phyloP scores from a whole-genome alignment of 257 asterid species.

The Jacaranda copaia region DNA sequence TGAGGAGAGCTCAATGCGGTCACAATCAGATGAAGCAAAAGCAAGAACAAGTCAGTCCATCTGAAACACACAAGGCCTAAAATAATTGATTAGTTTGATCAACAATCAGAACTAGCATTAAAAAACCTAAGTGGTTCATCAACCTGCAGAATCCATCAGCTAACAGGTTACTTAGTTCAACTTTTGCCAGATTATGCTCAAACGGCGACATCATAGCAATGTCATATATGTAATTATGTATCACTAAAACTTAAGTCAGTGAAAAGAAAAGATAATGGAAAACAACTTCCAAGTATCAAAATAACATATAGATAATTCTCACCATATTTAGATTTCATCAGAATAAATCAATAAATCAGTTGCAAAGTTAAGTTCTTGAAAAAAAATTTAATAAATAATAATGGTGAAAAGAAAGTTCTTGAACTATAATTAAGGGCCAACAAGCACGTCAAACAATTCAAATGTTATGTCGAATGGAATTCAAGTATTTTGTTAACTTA shows the following conservation, averaged over 20 bases:
- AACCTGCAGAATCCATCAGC: background rate
- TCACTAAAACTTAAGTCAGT: background rate
- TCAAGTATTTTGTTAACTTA: background rate
- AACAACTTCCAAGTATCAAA: background rate
- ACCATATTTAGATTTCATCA: background rate
- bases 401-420: background rate
- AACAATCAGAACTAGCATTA: background rate
- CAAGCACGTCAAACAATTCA: background rate
- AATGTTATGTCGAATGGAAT: background rate
- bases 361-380: slow-evolving; percentile 12
- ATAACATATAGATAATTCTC: background rate
- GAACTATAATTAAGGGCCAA: background rate
- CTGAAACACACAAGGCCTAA: background rate
- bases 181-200: slow-evolving; percentile 2
- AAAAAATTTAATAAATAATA: background rate
- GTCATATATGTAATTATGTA: background rate
- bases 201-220: background rate
- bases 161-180: background rate
- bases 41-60: background rate
- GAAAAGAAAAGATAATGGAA: background rate
- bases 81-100: background rate
- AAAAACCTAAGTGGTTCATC: background rate
- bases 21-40: background rate
- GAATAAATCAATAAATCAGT: background rate
- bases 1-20: background rate